Percentiles rank a stretch among this genome's conserved stretches.
phyloP scores from a whole-genome alignment of 140 eudicot genomes.

The Oenanthe javanica region DNA sequence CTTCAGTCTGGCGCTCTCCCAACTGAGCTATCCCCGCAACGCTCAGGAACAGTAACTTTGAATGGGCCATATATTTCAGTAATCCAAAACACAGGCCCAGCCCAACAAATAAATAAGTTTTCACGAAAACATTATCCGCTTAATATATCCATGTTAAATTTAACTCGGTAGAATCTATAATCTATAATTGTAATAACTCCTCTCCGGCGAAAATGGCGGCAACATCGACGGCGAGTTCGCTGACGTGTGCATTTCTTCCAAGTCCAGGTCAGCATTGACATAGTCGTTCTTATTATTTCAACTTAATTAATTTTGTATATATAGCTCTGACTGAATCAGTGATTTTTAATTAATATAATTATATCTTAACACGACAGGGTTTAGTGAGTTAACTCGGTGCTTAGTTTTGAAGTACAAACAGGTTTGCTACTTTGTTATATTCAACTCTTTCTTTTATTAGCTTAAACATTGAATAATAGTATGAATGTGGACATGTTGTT shows the following conservation, averaged over 20 bases:
- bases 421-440: slow-evolving; percentile 17
- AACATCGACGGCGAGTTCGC: slow-evolving; percentile 20
- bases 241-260: slow-evolving; percentile 25
- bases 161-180: no score
- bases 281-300: background rate
- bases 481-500: slow-evolving; percentile 13
- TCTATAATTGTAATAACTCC: background rate
- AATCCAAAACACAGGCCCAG: background rate
- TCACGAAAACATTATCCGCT: background rate
- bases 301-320: no score
- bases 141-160: background rate
- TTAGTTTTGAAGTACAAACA: slow-evolving; percentile 27
- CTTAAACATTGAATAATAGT: background rate
- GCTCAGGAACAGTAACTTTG: no score
- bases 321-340: no score
- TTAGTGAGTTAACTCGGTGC: slow-evolving; percentile 34
- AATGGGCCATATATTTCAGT: background rate
- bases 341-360: no score
- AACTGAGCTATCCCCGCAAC: no score
- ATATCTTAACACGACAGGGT: slow-evolving; percentile 18
- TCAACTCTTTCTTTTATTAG: background rate
- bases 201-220: slow-evolving; percentile 21
- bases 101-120: background rate
- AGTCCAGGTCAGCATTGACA: slow-evolving; percentile 19
- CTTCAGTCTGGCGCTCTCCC: slow-evolving; percentile 86